phyloP scores from a whole-genome alignment of 345 rosid species.

The Eucalyptus lansdowneana region DNA sequence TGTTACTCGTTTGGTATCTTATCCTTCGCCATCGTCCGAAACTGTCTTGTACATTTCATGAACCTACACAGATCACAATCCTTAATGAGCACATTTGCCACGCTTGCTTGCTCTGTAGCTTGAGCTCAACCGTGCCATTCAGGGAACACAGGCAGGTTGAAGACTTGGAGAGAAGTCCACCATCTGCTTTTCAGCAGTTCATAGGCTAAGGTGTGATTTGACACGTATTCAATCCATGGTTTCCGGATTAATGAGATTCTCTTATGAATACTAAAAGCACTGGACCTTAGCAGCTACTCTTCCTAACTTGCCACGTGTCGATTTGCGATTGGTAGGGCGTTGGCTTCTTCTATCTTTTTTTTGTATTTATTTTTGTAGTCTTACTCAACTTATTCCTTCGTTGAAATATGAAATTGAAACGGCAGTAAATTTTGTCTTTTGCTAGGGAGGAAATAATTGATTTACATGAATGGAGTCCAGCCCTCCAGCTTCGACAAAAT shows the following conservation, averaged over 20 bases:
- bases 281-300: background rate
- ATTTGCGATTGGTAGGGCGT: accelerated
- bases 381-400: accelerated
- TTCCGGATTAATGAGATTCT: background rate
- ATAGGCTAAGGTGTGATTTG: background rate
- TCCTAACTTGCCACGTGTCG: background rate
- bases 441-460: background rate
- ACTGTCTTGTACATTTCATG: background rate
- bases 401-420: background rate
- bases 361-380: accelerated
- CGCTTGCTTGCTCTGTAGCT: background rate
- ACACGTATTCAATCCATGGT: background rate
- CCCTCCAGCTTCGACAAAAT: background rate
- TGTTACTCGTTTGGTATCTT: background rate
- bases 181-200: background rate
- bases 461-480: background rate
- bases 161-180: background rate
- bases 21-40: background rate
- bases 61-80: background rate
- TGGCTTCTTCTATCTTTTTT: background rate
- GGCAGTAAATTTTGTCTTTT: background rate
- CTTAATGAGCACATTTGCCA: background rate
- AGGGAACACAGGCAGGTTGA: background rate
- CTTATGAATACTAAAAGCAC: accelerated
- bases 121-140: background rate